Base-by-base conservation (phyloP, 2,329 filamentous ascomycete species). In the Triangularia verruculosa region DNA sequence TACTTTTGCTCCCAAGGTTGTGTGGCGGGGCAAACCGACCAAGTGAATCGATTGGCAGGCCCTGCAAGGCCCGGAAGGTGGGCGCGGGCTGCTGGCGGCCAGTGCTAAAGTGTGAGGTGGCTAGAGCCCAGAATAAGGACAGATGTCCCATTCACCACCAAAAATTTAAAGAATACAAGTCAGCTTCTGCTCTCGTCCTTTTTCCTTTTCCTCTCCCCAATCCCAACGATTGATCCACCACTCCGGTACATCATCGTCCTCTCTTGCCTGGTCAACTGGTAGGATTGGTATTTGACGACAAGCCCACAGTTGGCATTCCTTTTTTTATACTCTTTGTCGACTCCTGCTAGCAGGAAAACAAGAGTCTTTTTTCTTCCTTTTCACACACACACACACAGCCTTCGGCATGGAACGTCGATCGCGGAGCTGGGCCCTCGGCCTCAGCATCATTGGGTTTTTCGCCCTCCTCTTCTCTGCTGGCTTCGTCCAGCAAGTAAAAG, bases 371-470 rank as follows among this genome's bases (percentile, higher is more conserved):
- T 58, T 53, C 57, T 55, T 59, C 64, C 55, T 59, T 59, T 32
- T 34, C 13, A 20, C 20, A 43, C 20, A 39, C 43, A 64, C 61
- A 65, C 54, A 66, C 65, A 68, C 30, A 69, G 64, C 64, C 61
- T 67, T 63, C 64, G 67, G 61, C 64, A 72, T 72, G 70, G 70
- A 70, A 64, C 67, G 63, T 66, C 63, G 69, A 70, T 70, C 70
- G 58, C 67, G 70, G 65, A 72, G 70, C 67, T 71, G 70, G 71
- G 70, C 71, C 84, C 77, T 93, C 82, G 82, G 89, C 88, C 83
- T 97, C 85, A 93, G 92, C 86, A 81, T 95, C 77, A 83, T 97
- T 79, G 89, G 93, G 82, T 97, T 97, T 83, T 89, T 97, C 73
- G 87, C 92, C 76, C 87, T 97, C 69, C 87, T 98, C 70, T 91